A percentile compares a stretch with the other conserved stretches of the same genome.
These are phyloP conservation scores for Podaxis sp. DNA, from an alignment of 768 basidiomycete genomes.

Conservation along the genomic window DNA sequence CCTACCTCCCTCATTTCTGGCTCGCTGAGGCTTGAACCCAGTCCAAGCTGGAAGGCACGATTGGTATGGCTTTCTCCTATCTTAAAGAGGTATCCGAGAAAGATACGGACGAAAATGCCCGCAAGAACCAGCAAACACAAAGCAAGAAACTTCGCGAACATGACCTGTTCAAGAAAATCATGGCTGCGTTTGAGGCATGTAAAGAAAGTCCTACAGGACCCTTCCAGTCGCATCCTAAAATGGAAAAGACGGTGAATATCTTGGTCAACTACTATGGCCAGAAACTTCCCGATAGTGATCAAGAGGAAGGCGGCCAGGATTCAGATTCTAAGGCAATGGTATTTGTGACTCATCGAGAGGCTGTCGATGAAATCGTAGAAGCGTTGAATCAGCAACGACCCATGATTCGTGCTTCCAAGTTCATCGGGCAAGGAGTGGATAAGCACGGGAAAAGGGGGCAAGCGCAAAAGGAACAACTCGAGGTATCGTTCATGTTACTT, in stretches of 20 bases:
- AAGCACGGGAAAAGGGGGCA: conserved; percentile 87
- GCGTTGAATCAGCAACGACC: conserved; percentile 75
- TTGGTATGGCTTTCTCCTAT: conserved; percentile 72
- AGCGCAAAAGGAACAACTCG: conserved; percentile 88
- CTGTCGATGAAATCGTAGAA: conserved; percentile 88
- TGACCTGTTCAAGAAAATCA: conserved; percentile 59
- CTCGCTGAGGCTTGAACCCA: conserved; percentile 8
- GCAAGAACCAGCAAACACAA: conserved; percentile 39
- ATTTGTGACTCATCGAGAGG: conserved; percentile 87
- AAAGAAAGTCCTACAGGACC: conserved; percentile 28
- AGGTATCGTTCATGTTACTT: conserved; percentile 46
- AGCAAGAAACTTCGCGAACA: conserved; percentile 48
- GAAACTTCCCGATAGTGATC: conserved; percentile 41
- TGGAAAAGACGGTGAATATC: conserved; percentile 77
- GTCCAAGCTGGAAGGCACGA: conserved; percentile 76
- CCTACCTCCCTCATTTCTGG: neutral
- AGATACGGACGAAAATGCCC: conserved; percentile 33
- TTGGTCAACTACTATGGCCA: conserved; percentile 79
- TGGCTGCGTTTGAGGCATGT: conserved; percentile 67
- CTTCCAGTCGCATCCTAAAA: conserved; percentile 76
- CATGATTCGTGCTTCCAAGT: conserved; percentile 77
- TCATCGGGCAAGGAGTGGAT: conserved; percentile 89
- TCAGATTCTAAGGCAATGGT: conserved; percentile 83
- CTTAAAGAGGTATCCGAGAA: conserved; percentile 49
- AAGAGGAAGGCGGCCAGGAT: conserved; percentile 29